Conservation (phyloP, 768 basidiomycete species). For the Phaffia australis region DNA sequence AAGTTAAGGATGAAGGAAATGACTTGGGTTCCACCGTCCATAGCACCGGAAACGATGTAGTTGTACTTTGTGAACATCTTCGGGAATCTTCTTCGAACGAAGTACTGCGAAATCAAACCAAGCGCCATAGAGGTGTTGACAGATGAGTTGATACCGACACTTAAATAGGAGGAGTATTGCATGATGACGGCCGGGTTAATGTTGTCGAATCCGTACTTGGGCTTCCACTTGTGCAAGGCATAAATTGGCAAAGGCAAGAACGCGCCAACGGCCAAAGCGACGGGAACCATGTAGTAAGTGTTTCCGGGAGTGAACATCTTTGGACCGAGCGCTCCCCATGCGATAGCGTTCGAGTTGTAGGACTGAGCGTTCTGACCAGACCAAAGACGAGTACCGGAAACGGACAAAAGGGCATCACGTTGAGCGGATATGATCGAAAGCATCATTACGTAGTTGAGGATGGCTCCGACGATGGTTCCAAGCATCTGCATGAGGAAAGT, state of each 20-base stretch:
- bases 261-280: conserved; percentile 29
- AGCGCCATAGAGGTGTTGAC: conserved; percentile 29
- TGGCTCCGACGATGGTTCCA: conserved; percentile 29
- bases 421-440: conserved; percentile 4
- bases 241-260: conserved; percentile 31
- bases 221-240: conserved; percentile 27
- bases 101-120: conserved; percentile 33
- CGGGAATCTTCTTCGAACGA: not conserved
- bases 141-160: conserved; percentile 30
- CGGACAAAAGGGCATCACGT: conserved; percentile 12
- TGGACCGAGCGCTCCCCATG: conserved; percentile 41
- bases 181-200: conserved; percentile 28
- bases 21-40: conserved; percentile 41
- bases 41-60: conserved; percentile 42
- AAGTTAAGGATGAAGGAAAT: conserved; percentile 30
- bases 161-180: conserved; percentile 32
- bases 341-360: conserved; percentile 36
- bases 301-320: conserved; percentile 36
- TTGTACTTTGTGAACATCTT: conserved; percentile 28
- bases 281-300: conserved; percentile 31
- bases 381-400: conserved; percentile 30
- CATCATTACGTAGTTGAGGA: conserved; percentile 35
- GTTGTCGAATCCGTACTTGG: conserved; percentile 24
- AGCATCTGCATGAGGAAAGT: conserved; percentile 31
- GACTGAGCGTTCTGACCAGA: conserved; percentile 33